phyloP scores from a whole-genome alignment of 2,329 filamentous ascomycete species.

The Talaromyces pinophilus region DNA sequence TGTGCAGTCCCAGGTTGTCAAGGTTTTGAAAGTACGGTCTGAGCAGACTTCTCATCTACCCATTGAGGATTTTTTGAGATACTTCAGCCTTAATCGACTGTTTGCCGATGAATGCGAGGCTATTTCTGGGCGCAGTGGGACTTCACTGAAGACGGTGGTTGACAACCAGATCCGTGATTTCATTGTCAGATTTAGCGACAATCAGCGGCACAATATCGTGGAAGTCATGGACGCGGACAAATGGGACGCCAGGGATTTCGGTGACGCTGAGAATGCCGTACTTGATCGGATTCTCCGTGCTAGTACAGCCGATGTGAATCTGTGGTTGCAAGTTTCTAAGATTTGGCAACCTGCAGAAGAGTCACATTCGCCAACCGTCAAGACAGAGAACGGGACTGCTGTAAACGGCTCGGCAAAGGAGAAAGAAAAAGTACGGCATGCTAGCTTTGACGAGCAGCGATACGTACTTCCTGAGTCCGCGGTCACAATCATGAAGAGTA shows the following conservation, averaged over 20 bases:
- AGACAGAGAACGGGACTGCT: slow-evolving; percentile 40
- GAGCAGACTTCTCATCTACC: slow-evolving; percentile 60
- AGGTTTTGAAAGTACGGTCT: slow-evolving; percentile 64
- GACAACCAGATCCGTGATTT: slow-evolving; percentile 65
- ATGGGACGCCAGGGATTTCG: slow-evolving; percentile 67
- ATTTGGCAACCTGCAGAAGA: slow-evolving; percentile 51
- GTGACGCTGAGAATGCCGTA: slow-evolving; percentile 52
- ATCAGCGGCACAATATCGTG: slow-evolving; percentile 59
- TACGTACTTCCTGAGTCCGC: slow-evolving; percentile 86
- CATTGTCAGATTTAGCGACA: slow-evolving; percentile 59
- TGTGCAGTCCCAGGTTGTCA: slow-evolving; percentile 64
- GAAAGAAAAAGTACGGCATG: slow-evolving; percentile 69
- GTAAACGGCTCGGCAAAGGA: slow-evolving; percentile 37
- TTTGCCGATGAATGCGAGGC: slow-evolving; percentile 69
- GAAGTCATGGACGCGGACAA: slow-evolving; percentile 62
- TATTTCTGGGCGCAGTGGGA: slow-evolving; percentile 62
- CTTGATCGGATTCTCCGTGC: slow-evolving; percentile 58
- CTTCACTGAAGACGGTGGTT: slow-evolving; percentile 60
- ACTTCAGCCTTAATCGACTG: slow-evolving; percentile 63
- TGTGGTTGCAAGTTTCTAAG: slow-evolving; percentile 55
- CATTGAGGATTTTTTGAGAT: slow-evolving; percentile 60
- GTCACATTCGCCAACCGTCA: slow-evolving; percentile 27
- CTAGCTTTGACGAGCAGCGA: slow-evolving; percentile 77
- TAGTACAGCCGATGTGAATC: slow-evolving; percentile 59
- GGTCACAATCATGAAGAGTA: slow-evolving; percentile 74